Evolutionary conservation across 148 eudicot genomes (phyloP).

Genomic region (Amaranthus palmeri): DNA sequence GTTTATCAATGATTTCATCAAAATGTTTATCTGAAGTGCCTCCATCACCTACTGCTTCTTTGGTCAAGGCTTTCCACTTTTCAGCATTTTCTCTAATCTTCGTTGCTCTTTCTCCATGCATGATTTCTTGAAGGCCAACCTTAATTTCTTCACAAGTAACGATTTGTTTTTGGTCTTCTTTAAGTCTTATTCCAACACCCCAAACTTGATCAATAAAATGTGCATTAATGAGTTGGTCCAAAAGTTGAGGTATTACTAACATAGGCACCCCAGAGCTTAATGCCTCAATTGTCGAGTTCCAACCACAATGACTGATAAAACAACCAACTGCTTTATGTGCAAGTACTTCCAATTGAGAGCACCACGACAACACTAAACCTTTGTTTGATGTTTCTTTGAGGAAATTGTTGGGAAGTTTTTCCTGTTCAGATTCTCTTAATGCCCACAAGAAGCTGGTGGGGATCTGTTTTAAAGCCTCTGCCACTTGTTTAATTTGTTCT

Average conservation of each 20-base stretch:
- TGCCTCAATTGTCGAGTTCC: too few relatives aligned
- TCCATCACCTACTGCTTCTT: constrained; percentile 19
- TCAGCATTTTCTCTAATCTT: constrained; percentile 19
- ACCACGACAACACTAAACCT: constrained; percentile 24
- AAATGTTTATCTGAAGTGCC: constrained; percentile 20
- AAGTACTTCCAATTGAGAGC: constrained; percentile 21
- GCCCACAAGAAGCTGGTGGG: constrained; percentile 16
- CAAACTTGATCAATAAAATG: constrained; percentile 24
- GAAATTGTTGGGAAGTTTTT: constrained; percentile 12
- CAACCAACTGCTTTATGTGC: constrained; percentile 22
- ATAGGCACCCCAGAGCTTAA: constrained; percentile 24
- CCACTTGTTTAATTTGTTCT: constrained; percentile 16
- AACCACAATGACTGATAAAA: too few relatives aligned
- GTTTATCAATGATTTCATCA: constrained; percentile 16
- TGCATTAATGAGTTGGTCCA: too few relatives aligned
- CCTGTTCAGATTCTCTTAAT: constrained; percentile 17
- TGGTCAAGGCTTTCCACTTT: constrained; percentile 26
- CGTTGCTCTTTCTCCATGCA: constrained; percentile 6
- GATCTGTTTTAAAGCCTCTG: constrained; percentile 15
- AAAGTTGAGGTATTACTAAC: constrained; percentile 27
- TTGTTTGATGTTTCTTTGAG: constrained; percentile 14
- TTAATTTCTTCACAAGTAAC: constrained; percentile 13
- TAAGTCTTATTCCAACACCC: constrained; percentile 14
- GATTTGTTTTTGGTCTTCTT: background rate
- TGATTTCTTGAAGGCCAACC: constrained; percentile 11